Evolutionary conservation across 305 asterid species (phyloP), one percentile per base, ranked within the genome.

Genomic region (Fraxinus paxiana): DNA sequence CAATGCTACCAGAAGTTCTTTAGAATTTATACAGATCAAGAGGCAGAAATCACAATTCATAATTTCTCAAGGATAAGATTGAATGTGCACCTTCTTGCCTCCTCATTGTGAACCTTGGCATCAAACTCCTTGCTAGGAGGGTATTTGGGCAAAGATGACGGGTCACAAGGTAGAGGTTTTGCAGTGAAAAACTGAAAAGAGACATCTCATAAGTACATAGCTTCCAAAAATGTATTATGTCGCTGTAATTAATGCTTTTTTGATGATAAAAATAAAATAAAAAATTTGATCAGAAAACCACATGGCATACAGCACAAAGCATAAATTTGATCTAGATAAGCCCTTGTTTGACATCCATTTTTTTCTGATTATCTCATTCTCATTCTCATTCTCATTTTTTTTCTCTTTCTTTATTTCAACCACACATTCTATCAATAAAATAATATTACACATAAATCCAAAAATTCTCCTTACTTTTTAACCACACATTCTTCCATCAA

Each of bases 91-190:
- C 97, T 90, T 88, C 88, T 89, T 78, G 94, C 92, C 85, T 89
- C 92, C 86, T 92, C 94, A 59, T 93, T 91, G 81, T 92, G 91
- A 83, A 89, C 54, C 91, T 89, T 92, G 77, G 90, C 90, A 35
- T 92, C 97, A 83, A 87, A 89, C 81, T 93, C 97, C 88, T 93
- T 93, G 90, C 94, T 88, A 43, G 97, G 97, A 70, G 97, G 95
- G 80, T 89, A 92, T 81, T 89, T 91, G 3, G 97, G 97, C 88
- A 93, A 85, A 78, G 90, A 81, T 69, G 93, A 90, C 6, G 97
- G 95, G 71, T 92, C 95, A 84, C 97, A 92, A 33, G 97, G 95
- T 77, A 87, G 90, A 82, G 96, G 97, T 86, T 86, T 87, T 69
- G 92, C 81, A 20, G 88, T 90, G 86, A 93, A 92, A 87, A 92